These are phyloP conservation scores for Aspergillus ustus DNA, from an alignment of 2,329 filamentous ascomycete genomes.

Conservation along the genomic window DNA sequence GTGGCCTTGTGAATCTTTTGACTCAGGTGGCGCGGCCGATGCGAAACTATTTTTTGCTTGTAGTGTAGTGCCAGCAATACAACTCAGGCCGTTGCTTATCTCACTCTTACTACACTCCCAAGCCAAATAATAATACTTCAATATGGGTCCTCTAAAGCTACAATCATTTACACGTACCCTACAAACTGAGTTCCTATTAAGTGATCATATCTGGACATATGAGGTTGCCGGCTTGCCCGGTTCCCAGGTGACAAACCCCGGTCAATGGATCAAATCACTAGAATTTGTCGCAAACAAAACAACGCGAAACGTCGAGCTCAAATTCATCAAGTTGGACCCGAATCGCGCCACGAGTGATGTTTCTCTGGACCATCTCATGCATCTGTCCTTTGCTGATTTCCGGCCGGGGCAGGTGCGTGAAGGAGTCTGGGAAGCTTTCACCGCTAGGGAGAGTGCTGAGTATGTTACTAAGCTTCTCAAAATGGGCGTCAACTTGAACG, in stretches of 20 bases:
- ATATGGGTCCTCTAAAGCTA: not conserved
- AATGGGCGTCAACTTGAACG: not conserved
- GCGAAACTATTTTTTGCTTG: too few species aligned
- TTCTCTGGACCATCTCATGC: not conserved
- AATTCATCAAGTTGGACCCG: not conserved
- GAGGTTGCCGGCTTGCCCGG: not conserved
- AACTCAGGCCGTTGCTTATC: too few species aligned
- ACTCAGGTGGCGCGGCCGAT: too few species aligned
- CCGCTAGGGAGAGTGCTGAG: not conserved
- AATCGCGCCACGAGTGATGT: not conserved
- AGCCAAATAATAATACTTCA: not conserved
- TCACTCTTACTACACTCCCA: too few species aligned
- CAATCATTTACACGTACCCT: not conserved
- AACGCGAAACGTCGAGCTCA: not conserved
- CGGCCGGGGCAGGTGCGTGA: not conserved
- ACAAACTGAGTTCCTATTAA: not conserved
- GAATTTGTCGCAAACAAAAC: not conserved
- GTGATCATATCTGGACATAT: not conserved
- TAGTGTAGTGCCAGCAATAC: too few species aligned
- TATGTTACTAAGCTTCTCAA: constrained; percentile 4
- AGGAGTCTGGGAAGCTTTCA: not conserved
- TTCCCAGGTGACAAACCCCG: not conserved
- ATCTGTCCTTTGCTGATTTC: not conserved
- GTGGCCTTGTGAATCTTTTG: too few species aligned
- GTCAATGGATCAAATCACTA: not conserved